Evolutionary conservation across 306 rosid genomes (phyloP).

Genomic region (Calophaca sinica): DNA sequence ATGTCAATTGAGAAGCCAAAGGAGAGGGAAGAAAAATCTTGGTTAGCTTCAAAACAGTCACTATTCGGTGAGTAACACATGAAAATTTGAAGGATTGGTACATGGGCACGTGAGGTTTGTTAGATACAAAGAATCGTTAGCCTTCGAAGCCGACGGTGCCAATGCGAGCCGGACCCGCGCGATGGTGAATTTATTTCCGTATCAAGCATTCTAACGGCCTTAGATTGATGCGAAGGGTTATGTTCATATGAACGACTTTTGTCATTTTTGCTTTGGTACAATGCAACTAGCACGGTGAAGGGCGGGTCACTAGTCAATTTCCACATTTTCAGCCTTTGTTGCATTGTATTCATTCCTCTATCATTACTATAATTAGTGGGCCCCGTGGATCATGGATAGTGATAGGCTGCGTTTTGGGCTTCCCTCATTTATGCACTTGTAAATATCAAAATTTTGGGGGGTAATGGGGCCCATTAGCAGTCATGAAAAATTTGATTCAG

Average conservation of each 20-base stretch:
- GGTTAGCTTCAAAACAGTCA: not conserved
- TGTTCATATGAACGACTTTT: not conserved
- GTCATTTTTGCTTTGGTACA: constrained; percentile 34
- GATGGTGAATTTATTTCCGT: not conserved
- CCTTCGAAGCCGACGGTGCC: constrained; percentile 21
- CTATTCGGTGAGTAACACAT: not conserved
- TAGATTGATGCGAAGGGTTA: constrained; percentile 39
- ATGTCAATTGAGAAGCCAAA: too few relatives aligned
- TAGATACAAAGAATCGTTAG: not conserved
- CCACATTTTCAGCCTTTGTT: constrained; percentile 33
- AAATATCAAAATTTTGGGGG: not conserved
- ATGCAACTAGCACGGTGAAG: constrained; percentile 35
- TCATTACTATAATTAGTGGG: constrained; percentile 43
- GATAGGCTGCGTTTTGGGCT: constrained; percentile 41
- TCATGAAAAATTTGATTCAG: constrained; percentile 37
- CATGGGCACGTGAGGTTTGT: constrained; percentile 6
- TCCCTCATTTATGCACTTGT: not conserved
- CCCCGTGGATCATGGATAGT: not conserved
- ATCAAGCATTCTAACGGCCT: not conserved
- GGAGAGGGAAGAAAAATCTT: too few relatives aligned
- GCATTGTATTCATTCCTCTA: constrained; percentile 26
- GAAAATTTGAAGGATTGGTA: not conserved
- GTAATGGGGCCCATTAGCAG: constrained; percentile 10
- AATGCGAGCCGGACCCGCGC: constrained; percentile 36
- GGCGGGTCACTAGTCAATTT: constrained; percentile 38